Evolutionary conservation across 2,329 filamentous ascomycete genomes (phyloP), one percentile per base, ranked within the genome.

Genomic region (Scedosporium aurantiacum): DNA sequence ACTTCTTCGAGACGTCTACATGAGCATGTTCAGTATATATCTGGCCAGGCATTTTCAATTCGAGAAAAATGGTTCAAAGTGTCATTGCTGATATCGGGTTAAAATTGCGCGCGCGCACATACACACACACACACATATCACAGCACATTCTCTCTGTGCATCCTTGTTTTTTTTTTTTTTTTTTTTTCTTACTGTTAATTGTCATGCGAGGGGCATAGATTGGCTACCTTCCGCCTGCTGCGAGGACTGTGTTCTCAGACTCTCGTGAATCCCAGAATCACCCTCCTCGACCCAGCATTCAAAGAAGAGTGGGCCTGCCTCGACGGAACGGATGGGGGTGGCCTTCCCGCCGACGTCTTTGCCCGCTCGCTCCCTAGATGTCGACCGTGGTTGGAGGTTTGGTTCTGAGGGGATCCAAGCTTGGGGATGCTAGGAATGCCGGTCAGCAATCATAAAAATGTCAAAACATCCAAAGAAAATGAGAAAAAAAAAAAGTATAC

Each of bases 201-300:
- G 14, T 50, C 32, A 61, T n/a, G 41, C 40, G 6, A 58, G 54
- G 40, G 55, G 50, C 41, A 55, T 52, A 10, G 32, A 23, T 37
- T 45, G 3, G 76, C 81, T 68, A 21, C 18, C 23, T 6, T 21
- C 21, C 16, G 25, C 16, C 8, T 14, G 32, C 37, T 56, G 58
- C 8, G 58, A 52, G 5, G 40, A 52, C 7, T 16, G 28, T 68
- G 37, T 6, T 47, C 45, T 57, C 41, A 63, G 7, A 8, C n/a
- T 5, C 16, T 23, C 37, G n/a, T 25, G 50, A 21, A 56, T n/a
- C 10, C 43, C 58, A 7, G 77, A 52, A 69, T 79, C 67, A 74
- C 81, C 66, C 77, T 87, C 73, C 71, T 90, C 75, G 65, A 88
- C 71, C 84, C 87, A 77, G 75, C 87, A 79, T 76, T 88, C 85